Percentiles rank a stretch among this genome's conserved stretches.
phyloP scores from a whole-genome alignment of 2,329 filamentous ascomycete species.

The Hymenoscyphus fructigenus region DNA sequence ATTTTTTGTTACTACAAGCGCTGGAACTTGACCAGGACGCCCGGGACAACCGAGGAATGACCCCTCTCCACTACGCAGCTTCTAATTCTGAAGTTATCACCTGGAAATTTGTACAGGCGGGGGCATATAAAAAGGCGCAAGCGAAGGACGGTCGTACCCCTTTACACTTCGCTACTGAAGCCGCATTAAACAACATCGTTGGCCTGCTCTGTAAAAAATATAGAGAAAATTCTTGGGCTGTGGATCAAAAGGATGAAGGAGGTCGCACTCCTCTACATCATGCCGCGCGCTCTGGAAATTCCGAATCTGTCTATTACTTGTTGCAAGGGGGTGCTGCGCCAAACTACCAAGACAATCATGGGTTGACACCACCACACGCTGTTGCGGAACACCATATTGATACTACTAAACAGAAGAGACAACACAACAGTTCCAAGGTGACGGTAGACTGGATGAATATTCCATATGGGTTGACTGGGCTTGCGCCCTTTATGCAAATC shows the following conservation, averaged over 20 bases:
- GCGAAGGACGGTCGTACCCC: conserved; percentile 14
- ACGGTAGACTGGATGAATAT: too few relatives aligned
- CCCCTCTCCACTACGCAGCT: conserved; percentile 21
- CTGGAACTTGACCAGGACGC: conserved; percentile 7
- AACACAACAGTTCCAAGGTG: too few relatives aligned
- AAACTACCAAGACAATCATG: conserved; percentile 44
- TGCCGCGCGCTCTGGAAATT: conserved; percentile 8
- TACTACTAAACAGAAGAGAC: too few relatives aligned
- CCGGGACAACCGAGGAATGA: conserved; percentile 13
- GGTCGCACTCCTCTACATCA: conserved; percentile 11
- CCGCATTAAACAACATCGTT: conserved; percentile 27
- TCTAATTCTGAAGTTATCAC: conserved; percentile 9
- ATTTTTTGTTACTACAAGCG: conserved; percentile 5
- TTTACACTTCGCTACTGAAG: conserved; percentile 21
- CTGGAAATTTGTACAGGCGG: conserved; percentile 13
- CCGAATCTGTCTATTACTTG: conserved; percentile 9
- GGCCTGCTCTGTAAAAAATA: conserved; percentile 27
- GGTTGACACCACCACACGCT: conserved; percentile 44
- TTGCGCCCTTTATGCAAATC: conserved; percentile 30
- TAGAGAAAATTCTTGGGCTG: conserved; percentile 40
- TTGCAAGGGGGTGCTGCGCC: conserved; percentile 1
- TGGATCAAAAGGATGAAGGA: conserved; percentile 45
- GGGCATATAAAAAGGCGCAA: conserved; percentile 9
- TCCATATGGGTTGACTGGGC: too few relatives aligned
- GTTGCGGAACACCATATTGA: conserved; percentile 52